Percentiles rank a stretch among this genome's conserved stretches.
Evolutionary conservation across 2,329 filamentous ascomycete species (phyloP).

Genomic region (Geosmithia putterillii): DNA sequence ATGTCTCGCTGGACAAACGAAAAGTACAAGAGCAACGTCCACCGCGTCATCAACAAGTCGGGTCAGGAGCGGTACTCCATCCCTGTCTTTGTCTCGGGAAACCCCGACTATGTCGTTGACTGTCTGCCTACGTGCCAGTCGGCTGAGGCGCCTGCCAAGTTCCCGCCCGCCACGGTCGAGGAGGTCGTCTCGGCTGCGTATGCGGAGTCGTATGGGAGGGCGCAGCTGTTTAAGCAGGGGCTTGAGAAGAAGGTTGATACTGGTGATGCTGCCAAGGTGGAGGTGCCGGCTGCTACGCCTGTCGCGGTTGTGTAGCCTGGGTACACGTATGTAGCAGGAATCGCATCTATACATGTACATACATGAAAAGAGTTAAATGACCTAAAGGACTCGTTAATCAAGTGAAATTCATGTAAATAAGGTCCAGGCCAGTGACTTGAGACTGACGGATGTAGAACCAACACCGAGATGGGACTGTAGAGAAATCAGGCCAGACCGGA

Average conservation of each 20-base stretch:
- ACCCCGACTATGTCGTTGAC: slow-evolving; percentile 27
- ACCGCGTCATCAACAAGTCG: slow-evolving; percentile 41
- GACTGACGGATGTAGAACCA: too few relatives aligned
- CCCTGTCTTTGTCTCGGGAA: slow-evolving; percentile 44
- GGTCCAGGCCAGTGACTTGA: too few relatives aligned
- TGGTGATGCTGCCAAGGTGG: not conserved
- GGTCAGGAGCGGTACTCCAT: slow-evolving; percentile 39
- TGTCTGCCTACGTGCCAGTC: slow-evolving; percentile 18
- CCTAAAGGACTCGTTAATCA: too few relatives aligned
- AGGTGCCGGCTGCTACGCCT: not conserved
- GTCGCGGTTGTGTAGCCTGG: not conserved
- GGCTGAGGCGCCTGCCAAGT: slow-evolving; percentile 12
- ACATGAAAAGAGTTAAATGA: not conserved
- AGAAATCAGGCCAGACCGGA: too few relatives aligned
- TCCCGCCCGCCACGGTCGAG: slow-evolving; percentile 17
- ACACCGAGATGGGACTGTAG: too few relatives aligned
- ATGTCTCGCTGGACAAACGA: slow-evolving; percentile 37
- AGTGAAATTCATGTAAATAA: too few relatives aligned
- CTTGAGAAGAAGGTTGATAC: slow-evolving; percentile 9
- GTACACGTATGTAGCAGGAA: not conserved
- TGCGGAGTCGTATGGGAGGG: slow-evolving; percentile 18
- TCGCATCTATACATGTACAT: not conserved
- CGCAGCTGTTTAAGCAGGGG: slow-evolving; percentile 18
- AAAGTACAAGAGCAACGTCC: slow-evolving; percentile 38
- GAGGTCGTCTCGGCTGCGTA: slow-evolving; percentile 18